Evolutionary conservation across 768 basidiomycete species (phyloP), one percentile per base, ranked within the genome.

Genomic region (Mycena chlorophos): DNA sequence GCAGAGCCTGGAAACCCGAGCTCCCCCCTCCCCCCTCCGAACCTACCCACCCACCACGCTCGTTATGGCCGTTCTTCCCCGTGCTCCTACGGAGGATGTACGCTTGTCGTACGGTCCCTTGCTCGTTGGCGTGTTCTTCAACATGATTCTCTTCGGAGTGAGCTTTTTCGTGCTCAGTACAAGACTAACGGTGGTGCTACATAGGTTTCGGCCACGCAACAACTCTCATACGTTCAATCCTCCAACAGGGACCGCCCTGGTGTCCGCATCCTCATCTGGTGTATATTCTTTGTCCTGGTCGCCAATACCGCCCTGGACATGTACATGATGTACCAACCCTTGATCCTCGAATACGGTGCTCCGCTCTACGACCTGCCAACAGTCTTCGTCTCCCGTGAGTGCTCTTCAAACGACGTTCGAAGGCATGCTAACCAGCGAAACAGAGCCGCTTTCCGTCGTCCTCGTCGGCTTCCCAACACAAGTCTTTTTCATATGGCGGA

Each of bases 121-220:
- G 5, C 51, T 54, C 19, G n/a, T 54, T 25, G 54, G 54, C 1
- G 22, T 55, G 1, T 55, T 39, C 27, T 55, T 55, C 54, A 55
- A 55, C 27, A 28, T 49, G 47, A 55, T 55, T 27, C 38, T 55
- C 26, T 55, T 25, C 27, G 54, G 54, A 6, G 54, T 49, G 16
- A 5, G 54, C 28, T 17, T 19, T 12, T 29, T 27, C 4, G 4
- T 19, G 23, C 19, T 1, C 47, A 13, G 5, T 19, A 31, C 20
- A 20, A 5, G n/a, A 10, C 5, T 19, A 22, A 13, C 39, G 38
- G 8, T 10, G 6, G 23, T 14, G 17, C 22, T 4, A 1, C 23
- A 3, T 19, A n/a, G 14, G 20, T 37, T 4, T 5, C 10, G 1
- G 4, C 12, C 3, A 14, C 27, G 20, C n/a, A 55, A 40, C 47